Evolutionary conservation across 1,284 basidiomycete genomes (phyloP).

Genomic region (Apiotrichum laibachii): DNA sequence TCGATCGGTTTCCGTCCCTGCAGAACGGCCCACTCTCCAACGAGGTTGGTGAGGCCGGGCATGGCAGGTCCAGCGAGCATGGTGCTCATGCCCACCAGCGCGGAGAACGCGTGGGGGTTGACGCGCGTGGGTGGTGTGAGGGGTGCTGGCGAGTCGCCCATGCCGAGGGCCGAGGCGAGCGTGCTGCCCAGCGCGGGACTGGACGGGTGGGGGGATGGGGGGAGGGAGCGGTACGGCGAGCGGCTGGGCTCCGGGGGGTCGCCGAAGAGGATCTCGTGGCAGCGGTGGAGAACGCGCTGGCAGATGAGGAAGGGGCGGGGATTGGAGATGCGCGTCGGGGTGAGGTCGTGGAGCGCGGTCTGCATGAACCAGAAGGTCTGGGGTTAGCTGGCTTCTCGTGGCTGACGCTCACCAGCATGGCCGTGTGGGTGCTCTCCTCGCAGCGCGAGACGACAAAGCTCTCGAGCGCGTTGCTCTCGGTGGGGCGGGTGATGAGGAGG

Average conservation of each 20-base stretch:
- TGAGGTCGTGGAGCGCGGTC: constrained; percentile 84
- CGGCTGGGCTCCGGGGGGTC: constrained; percentile 68
- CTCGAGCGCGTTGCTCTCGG: constrained; percentile 83
- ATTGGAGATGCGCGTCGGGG: constrained; percentile 59
- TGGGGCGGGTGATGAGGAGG: constrained; percentile 83
- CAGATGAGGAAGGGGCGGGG: constrained; percentile 86
- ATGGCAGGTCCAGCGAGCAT: constrained; percentile 77
- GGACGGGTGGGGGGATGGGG: constrained; percentile 39
- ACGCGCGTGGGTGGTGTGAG: constrained; percentile 57
- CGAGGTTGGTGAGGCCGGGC: constrained; percentile 67
- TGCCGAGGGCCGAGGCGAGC: neutral
- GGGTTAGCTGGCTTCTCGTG: neutral
- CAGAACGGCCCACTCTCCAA: constrained; percentile 81
- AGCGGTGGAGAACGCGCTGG: constrained; percentile 84
- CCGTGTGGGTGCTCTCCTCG: constrained; percentile 85
- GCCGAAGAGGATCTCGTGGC: constrained; percentile 95
- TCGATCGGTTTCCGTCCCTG: constrained; percentile 63
- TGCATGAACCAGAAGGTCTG: constrained; percentile 98
- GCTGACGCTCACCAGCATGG: constrained; percentile 72
- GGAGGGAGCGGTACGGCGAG: constrained; percentile 63
- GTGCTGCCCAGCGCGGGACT: constrained; percentile 7
- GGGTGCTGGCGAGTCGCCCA: constrained; percentile 3
- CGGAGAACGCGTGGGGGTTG: constrained; percentile 68
- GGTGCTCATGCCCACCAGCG: constrained; percentile 80
- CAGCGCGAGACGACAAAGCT: constrained; percentile 83